phyloP scores from a whole-genome alignment of 257 asterid species.

The Paraleonurus japonicus region DNA sequence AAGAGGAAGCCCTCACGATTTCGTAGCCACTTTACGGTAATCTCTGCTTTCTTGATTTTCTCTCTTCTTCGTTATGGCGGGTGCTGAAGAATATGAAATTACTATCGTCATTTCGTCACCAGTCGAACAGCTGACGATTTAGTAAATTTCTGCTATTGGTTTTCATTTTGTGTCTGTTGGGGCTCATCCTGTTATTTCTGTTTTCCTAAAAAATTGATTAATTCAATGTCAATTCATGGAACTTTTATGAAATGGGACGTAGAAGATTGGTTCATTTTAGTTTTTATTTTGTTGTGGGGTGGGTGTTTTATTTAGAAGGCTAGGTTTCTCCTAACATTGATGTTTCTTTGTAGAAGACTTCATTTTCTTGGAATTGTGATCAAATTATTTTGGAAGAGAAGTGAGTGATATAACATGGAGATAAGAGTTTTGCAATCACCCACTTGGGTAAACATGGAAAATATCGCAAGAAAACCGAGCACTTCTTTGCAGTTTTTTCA shows the following conservation, averaged over 20 bases:
- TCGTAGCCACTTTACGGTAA: background rate
- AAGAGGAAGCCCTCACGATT: background rate
- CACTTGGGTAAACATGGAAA: conserved; percentile 37
- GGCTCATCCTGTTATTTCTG: background rate
- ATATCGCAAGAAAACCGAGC: conserved; percentile 35
- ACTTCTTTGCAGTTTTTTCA: conserved; percentile 41
- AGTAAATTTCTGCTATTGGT: background rate
- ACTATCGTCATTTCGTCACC: background rate
- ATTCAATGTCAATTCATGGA: background rate
- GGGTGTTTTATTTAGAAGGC: background rate
- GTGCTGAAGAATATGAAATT: background rate
- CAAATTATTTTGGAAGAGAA: background rate
- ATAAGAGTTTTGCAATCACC: conserved; percentile 47
- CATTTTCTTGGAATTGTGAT: conserved; percentile 11
- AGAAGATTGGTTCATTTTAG: conserved; percentile 11
- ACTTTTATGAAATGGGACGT: conserved; percentile 1
- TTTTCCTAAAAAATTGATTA: background rate
- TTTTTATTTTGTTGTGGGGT: background rate
- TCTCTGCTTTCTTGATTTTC: background rate
- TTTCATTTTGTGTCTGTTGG: background rate
- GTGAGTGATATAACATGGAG: conserved; percentile 49
- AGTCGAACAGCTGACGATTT: background rate
- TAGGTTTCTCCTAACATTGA: background rate
- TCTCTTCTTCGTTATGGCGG: background rate
- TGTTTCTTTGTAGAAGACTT: conserved; percentile 18